Base-by-base conservation (phyloP, 768 basidiomycete genomes). In the Lactarius hengduanensis region DNA sequence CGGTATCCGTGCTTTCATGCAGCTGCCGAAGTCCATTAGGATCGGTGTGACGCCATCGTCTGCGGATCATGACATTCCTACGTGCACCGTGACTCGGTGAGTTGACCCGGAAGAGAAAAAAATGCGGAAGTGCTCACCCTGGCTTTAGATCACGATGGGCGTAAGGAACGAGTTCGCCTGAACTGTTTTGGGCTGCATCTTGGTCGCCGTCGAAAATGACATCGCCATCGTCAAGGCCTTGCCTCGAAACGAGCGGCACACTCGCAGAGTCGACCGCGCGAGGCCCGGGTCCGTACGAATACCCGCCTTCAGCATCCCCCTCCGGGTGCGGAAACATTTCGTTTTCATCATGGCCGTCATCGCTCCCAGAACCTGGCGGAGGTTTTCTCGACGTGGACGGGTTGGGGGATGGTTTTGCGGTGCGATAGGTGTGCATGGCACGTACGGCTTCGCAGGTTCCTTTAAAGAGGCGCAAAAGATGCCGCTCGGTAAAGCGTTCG, bases 1-100 rank as follows among this genome's bases (percentile, higher is more conserved):
- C 30, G 80, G 81, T 65, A 98, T 86, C 36, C 96, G 82, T 4
- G 97, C 97, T 76, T 91, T 92, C 73, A 89, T 82, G 2, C 90
- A 84, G 69, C 94, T 97, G 22, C 97, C 97, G 76, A 99, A 95
- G 77, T 99, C 97, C 97, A 99, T 99, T 10, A 99, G 84, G 65
- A 99, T 92, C 1, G 97, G 92, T 10, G 84, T 81, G 40, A 71
- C 57, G 2, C 92, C 94, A 62, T 97, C 92, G 72, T 99, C 96
- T 16, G 95, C 85, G 65, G 65, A 98, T 84, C 96, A 99, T 99
- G 64, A 99, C 84, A 74, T 99, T 99, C 59, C 95, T 98, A 47
- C 18, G 15, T 18, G 38, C 59, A 8, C 40, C 18, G 45, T 63
- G 15, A 57, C 8, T 38, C 32, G 54, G 40, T 28, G 26, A 5